A percentile compares a stretch with the other conserved stretches of the same genome.
Conservation (phyloP, 495 filamentous ascomycete species). For the Corynascus novoguineensis region DNA sequence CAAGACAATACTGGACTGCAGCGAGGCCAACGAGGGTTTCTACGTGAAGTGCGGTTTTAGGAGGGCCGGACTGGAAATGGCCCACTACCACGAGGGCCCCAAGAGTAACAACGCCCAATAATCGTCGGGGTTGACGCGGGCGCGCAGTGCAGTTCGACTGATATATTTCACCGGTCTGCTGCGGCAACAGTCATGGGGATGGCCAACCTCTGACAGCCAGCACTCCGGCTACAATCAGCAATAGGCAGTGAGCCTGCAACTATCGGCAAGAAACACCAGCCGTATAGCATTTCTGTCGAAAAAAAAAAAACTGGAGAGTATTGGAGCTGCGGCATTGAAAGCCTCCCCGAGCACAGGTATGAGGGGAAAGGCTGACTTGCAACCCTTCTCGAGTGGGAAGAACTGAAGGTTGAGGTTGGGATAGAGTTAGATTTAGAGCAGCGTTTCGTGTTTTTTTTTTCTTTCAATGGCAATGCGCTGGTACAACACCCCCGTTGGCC, state of each 20-base stretch:
- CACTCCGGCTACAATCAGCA: no score
- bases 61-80: constrained; percentile 92
- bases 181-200: background rate
- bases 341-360: no score
- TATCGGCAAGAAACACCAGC: no score
- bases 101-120: constrained; percentile 44
- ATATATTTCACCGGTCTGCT: background rate
- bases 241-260: no score
- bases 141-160: constrained; percentile 5
- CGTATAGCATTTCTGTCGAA: no score
- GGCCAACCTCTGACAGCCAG: constrained; percentile 5
- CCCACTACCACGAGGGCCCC: constrained; percentile 72
- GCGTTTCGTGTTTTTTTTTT: background rate
- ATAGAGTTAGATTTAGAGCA: constrained; percentile 13
- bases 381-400: background rate
- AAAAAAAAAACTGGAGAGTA: background rate
- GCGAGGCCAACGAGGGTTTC: constrained; percentile 84
- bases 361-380: background rate
- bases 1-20: constrained; percentile 66
- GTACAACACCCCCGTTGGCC: no score
- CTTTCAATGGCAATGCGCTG: background rate
- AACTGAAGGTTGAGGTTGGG: background rate
- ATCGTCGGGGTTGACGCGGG: background rate
- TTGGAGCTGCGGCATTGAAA: background rate
- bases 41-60: constrained; percentile 98